Conservation (phyloP, 495 filamentous ascomycete species). For the Hyaloscypha bicolor region DNA sequence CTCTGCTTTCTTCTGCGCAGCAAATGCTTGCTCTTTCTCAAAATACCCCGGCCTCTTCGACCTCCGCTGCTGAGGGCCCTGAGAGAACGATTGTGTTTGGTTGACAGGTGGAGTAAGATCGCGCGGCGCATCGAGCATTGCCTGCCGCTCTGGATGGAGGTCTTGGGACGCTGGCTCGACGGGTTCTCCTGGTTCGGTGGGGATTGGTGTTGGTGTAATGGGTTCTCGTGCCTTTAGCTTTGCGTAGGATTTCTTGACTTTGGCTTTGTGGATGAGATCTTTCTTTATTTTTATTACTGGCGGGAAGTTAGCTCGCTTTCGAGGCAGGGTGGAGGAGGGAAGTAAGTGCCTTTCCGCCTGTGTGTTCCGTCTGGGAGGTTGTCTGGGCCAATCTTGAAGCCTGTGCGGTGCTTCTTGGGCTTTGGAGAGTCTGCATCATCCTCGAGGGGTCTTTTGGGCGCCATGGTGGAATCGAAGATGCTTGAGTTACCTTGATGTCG, state of each 20-base stretch:
- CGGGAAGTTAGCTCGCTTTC: constrained; percentile 10
- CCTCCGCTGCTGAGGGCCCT: constrained; percentile 31
- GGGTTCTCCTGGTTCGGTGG: not conserved
- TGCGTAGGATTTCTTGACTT: constrained; percentile 89
- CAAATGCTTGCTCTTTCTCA: constrained; percentile 72
- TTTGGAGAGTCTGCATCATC: constrained; percentile 42
- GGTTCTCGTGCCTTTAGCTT: constrained; percentile 70
- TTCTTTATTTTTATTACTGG: constrained; percentile 90
- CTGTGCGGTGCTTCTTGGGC: constrained; percentile 51
- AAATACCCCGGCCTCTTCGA: constrained; percentile 67
- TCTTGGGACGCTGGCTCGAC: constrained; percentile 44
- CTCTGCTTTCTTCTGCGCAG: constrained; percentile 64
- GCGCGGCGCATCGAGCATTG: constrained; percentile 59
- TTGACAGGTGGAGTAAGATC: constrained; percentile 29
- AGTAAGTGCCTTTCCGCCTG: constrained; percentile 75
- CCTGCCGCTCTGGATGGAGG: constrained; percentile 73
- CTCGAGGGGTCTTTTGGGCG: constrained; percentile 62
- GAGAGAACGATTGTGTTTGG: constrained; percentile 2
- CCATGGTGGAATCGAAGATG: constrained; percentile 50
- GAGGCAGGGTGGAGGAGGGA: not conserved
- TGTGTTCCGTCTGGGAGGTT: constrained; percentile 93
- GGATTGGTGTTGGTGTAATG: constrained; percentile 26
- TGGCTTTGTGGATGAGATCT: constrained; percentile 88
- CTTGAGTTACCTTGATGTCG: not conserved
- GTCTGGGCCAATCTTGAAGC: constrained; percentile 78